Base-by-base conservation (phyloP, 2,329 filamentous ascomycete species). In the Apiospora arundinis region DNA sequence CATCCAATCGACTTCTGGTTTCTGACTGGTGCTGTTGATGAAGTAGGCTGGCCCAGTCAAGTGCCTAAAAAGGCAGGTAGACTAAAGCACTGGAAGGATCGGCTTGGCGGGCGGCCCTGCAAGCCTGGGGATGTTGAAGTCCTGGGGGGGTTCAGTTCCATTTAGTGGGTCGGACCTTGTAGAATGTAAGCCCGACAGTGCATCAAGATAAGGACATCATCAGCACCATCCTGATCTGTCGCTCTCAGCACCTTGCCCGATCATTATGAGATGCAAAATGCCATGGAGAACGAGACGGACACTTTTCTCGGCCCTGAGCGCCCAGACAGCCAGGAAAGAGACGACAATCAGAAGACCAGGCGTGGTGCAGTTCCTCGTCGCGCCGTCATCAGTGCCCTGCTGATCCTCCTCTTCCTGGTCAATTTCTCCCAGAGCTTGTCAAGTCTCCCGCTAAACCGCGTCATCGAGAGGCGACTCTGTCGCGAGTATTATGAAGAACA, bases 381-480 rank as follows among this genome's bases (percentile, higher is more conserved):
- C 18, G 68, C 70, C 4, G 66, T 63, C 6, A 70, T 73, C 28
- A 63, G 70, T 32, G 75, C 81, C 0, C 76, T 87, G 8, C 79
- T 87, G 2, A 73, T 74, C 16, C 74, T 87, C 25, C 76, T 86
- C 42, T 80, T 86, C 2, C 79, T 86, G 2, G 82, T 86, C 74
- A 86, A 85, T 70, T 81, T 87, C 7, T 80, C 85, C 1, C 82
- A 81, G 73, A 86, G 84, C 72, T 80, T 87, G 3, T 85, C 86
- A 70, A 84, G 85, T 71, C 80, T 87, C 11, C 85, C 85, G 0
- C 78, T 85, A 6, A 86, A 83, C 69, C 79, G 85, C 25, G 79
- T 86, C 7, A 79, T 87, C 32, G 85, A 87, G 76, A 79, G 80
- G 28, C 82, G 85, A 1, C 79, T 88, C 7, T 90, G 88, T 70